Evolutionary conservation across 23 red algal genomes (phyloP), one percentile per base, ranked within the genome.

Genomic region (Gracilaria domingensis): DNA sequence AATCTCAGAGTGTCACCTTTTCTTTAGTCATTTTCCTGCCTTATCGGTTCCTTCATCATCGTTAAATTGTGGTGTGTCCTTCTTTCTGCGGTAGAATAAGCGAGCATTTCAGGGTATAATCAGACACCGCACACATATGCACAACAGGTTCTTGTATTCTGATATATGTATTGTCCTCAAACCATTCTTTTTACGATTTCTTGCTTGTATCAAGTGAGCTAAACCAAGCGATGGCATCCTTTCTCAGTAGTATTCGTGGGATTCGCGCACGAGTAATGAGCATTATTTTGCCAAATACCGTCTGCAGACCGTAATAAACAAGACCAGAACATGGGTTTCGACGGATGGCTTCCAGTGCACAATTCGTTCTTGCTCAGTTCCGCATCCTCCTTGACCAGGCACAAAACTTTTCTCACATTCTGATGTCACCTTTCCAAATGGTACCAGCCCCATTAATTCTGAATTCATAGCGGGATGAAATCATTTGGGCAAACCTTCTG

Each of bases 81-180:
- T 45, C 42, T 11, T 45, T 45, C 42, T 45, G 42, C 42, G 4
- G 42, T 45, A 11, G 11, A 45, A 64, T 64, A 16, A 32, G 34
- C 23, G 70, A 6, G 34, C 70, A 75, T 48, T 25, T 4, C 40
- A 75, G 34, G 20, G 35, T 34, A 48, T 75, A 75, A 9, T 75
- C 70, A n/a, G 70, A 38, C 34, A 48, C 40, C 18, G 70, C 70
- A 75, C 35, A 44, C 70, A 75, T 75, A 20, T 75, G 70, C 3
- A 75, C 70, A 75, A 75, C 70, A 7, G 34, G 5, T 34, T 75
- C 34, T 34, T 75, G 70, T 25, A 75, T 75, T 38, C 70, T n/a
- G 3, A 34, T 8, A 75, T 35, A 18, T 75, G 35, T 20, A 48
- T 75, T 75, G 33, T 11, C 12, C 34, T 75, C 70, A 38, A 44